Conservation (phyloP, 768 basidiomycete species). For the Phlebiopsis gigantea region DNA sequence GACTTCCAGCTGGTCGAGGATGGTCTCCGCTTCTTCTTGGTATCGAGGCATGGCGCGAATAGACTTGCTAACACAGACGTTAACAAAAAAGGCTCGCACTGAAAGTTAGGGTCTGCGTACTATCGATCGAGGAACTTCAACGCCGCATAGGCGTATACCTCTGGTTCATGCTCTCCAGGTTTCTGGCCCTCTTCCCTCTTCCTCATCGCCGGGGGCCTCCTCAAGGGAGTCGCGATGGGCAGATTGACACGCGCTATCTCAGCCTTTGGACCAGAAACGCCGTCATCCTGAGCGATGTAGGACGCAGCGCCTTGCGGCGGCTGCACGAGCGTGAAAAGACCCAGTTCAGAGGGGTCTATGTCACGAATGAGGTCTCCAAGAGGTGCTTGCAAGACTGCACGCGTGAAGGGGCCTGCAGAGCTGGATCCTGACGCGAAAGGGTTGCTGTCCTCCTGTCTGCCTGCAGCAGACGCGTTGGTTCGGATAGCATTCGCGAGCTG, state of each 20-base stretch:
- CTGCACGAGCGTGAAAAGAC: slow-evolving; percentile 60
- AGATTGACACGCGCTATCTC: slow-evolving; percentile 63
- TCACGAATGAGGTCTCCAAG: slow-evolving; percentile 79
- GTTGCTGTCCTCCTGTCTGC: background rate
- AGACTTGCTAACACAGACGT: slow-evolving; percentile 28
- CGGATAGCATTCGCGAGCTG: slow-evolving; percentile 48
- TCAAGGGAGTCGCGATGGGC: slow-evolving; percentile 65
- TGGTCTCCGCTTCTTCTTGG: slow-evolving; percentile 32
- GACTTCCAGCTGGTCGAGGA: slow-evolving; percentile 35
- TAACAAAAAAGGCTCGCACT: background rate
- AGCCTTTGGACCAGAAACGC: slow-evolving; percentile 26
- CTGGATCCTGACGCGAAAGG: slow-evolving; percentile 29
- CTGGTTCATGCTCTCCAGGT: slow-evolving; percentile 53
- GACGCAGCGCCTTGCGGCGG: slow-evolving; percentile 12
- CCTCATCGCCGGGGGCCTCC: slow-evolving; percentile 39
- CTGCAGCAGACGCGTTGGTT: slow-evolving; percentile 14
- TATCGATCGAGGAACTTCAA: slow-evolving; percentile 74
- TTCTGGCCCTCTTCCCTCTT: slow-evolving; percentile 25
- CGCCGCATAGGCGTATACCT: slow-evolving; percentile 72
- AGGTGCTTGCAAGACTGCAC: slow-evolving; percentile 54
- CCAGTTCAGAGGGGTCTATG: slow-evolving; percentile 70
- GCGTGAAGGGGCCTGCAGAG: slow-evolving; percentile 46
- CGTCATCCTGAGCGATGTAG: slow-evolving; percentile 21
- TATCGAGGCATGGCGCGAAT: slow-evolving; percentile 47
- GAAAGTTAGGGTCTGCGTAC: slow-evolving; percentile 35